These are phyloP conservation scores for Corchorus olitorius DNA, from an alignment of 345 rosid genomes.

Conservation along the genomic window DNA sequence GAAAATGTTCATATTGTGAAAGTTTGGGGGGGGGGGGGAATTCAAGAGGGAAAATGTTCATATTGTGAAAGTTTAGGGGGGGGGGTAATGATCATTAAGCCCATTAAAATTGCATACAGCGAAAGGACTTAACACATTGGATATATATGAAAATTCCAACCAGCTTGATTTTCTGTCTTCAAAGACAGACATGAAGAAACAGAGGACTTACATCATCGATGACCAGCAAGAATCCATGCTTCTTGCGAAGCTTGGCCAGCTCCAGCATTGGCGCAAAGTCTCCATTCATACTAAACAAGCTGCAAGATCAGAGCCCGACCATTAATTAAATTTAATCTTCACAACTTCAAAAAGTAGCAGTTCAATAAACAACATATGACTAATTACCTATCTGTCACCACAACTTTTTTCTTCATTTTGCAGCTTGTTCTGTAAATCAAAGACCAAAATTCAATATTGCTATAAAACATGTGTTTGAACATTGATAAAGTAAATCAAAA, in stretches of 20 bases:
- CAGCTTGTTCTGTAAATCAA: constrained; percentile 59
- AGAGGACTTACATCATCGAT: constrained; percentile 76
- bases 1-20: too few species aligned
- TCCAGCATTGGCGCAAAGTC: constrained; percentile 91
- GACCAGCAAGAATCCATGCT: constrained; percentile 72
- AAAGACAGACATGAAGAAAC: too few species aligned
- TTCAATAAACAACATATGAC: constrained; percentile 19
- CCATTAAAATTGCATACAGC: too few species aligned
- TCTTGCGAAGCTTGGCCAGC: constrained; percentile 66
- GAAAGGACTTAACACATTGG: background rate
- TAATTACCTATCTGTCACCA: constrained; percentile 79
- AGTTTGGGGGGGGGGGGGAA: too few species aligned
- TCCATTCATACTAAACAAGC: constrained; percentile 97
- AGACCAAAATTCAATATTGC: background rate
- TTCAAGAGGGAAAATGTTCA: too few species aligned
- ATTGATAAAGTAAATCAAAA: constrained; percentile 8
- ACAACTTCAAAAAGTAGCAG: background rate
- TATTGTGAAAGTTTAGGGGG: too few species aligned
- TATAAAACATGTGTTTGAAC: background rate
- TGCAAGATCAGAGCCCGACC: constrained; percentile 16
- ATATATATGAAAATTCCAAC: background rate
- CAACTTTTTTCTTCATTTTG: constrained; percentile 67
- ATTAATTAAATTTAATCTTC: background rate
- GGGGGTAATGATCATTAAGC: too few species aligned
- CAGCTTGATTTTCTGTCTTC: background rate